These are phyloP conservation scores for Scolecobasidium constrictum DNA, from an alignment of 2,329 filamentous ascomycete species.

Conservation along the genomic window DNA sequence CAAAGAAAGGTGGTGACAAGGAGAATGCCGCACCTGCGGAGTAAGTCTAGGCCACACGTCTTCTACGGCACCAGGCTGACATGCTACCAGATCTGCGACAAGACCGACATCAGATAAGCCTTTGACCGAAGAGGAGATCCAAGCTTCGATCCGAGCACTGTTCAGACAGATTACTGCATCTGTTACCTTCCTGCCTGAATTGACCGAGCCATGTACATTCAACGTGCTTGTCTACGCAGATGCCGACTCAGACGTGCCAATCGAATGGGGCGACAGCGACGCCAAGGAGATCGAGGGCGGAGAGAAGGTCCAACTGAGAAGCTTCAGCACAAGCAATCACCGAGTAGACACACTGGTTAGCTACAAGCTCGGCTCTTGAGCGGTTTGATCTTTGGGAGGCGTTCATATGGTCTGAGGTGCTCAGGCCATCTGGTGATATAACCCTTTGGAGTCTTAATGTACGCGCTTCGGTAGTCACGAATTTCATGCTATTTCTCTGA, in stretches of 20 bases:
- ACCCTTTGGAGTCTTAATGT: too few species aligned
- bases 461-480: too few species aligned
- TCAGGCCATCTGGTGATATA: too few species aligned
- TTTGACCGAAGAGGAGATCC: conserved; percentile 77
- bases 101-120: conserved; percentile 18
- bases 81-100: not conserved
- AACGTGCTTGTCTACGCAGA: conserved; percentile 98
- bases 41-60: conserved; percentile 29
- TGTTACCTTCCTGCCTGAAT: conserved; percentile 90
- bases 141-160: conserved; percentile 88
- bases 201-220: conserved; percentile 93
- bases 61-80: not conserved
- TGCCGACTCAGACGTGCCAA: conserved; percentile 87
- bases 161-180: conserved; percentile 98
- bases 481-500: too few species aligned
- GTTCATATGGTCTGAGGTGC: too few species aligned
- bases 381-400: too few species aligned
- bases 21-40: conserved; percentile 52
- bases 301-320: conserved; percentile 88
- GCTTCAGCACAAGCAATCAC: conserved; percentile 92
- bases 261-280: conserved; percentile 98
- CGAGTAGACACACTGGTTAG: conserved; percentile 91
- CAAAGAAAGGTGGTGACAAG: conserved; percentile 47
- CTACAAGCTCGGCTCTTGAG: conserved; percentile 48
- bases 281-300: conserved; percentile 92